Percentiles rank a stretch among this genome's conserved stretches.
Conservation (phyloP, 2,329 filamentous ascomycete genomes). For the Sclerotinia spermophila region DNA sequence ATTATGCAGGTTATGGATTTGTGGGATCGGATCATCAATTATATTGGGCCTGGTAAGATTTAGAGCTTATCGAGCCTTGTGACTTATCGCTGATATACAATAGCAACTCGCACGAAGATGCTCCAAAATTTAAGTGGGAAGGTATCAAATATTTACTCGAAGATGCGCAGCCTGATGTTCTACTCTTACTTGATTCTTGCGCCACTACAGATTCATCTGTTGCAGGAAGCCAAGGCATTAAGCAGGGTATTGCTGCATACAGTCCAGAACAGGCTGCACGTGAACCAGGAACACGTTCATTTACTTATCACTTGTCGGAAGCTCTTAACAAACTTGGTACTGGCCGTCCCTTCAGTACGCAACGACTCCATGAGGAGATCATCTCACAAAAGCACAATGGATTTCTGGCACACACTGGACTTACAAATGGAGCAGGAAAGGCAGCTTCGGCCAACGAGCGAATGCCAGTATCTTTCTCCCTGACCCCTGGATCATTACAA, state of each 20-base stretch:
- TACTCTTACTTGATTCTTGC: constrained; percentile 61
- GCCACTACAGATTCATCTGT: constrained; percentile 50
- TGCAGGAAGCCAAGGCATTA: constrained; percentile 52
- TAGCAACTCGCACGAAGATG: constrained; percentile 55
- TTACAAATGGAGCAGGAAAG: constrained; percentile 46
- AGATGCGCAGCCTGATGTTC: constrained; percentile 59
- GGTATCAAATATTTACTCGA: constrained; percentile 60
- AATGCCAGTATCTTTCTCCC: constrained; percentile 51
- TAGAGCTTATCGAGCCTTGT: constrained; percentile 28
- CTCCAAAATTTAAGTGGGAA: constrained; percentile 61
- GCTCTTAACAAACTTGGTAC: constrained; percentile 51
- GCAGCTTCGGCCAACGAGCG: constrained; percentile 35
- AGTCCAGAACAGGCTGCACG: constrained; percentile 48
- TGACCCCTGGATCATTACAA: constrained; percentile 53
- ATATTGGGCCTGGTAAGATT: constrained; percentile 63
- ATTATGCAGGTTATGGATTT: constrained; percentile 61
- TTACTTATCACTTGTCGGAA: constrained; percentile 55
- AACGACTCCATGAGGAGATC: constrained; percentile 55
- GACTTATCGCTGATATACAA: constrained; percentile 38
- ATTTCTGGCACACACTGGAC: constrained; percentile 41
- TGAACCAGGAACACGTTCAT: constrained; percentile 50
- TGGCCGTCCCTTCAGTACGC: constrained; percentile 53
- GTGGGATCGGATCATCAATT: constrained; percentile 57
- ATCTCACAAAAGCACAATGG: constrained; percentile 40
- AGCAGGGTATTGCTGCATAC: constrained; percentile 61